Conservation (phyloP, 176 grass and related monocot species). For the Carex kokanica region DNA sequence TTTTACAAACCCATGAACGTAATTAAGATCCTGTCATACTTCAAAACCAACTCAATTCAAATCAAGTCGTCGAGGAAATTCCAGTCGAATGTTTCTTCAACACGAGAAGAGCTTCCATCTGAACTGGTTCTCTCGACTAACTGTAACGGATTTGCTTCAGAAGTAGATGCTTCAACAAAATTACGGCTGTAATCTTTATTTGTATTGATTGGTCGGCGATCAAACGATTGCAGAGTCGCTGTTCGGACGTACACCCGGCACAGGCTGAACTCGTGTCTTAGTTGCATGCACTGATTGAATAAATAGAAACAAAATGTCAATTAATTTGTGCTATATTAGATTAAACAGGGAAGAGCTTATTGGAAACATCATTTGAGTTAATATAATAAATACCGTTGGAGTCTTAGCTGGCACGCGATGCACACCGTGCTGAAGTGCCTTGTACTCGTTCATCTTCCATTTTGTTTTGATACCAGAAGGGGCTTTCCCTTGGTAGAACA, state of each 20-base stretch:
- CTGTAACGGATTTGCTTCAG: background rate
- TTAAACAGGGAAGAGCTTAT: background rate
- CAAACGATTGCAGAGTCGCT: constrained; percentile 47
- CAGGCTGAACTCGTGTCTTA: constrained; percentile 58
- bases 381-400: constrained; percentile 5
- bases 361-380: too few relatives aligned
- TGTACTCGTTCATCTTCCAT: constrained; percentile 97
- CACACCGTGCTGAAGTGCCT: constrained; percentile 23
- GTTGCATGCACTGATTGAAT: constrained; percentile 12
- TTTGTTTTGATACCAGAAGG: constrained; percentile 42
- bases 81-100: constrained; percentile 1
- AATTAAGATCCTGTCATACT: background rate
- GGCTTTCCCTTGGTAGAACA: constrained; percentile 67
- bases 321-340: background rate
- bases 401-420: background rate
- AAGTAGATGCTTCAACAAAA: constrained; percentile 7
- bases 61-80: constrained; percentile 27
- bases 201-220: constrained; percentile 51
- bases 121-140: background rate
- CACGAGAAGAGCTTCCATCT: background rate
- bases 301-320: background rate
- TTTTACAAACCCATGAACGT: background rate
- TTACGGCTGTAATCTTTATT: background rate
- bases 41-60: constrained; percentile 15
- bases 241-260: constrained; percentile 61